Base-by-base conservation (phyloP, 331 rosid genomes). In the Prunus yedoensis region DNA sequence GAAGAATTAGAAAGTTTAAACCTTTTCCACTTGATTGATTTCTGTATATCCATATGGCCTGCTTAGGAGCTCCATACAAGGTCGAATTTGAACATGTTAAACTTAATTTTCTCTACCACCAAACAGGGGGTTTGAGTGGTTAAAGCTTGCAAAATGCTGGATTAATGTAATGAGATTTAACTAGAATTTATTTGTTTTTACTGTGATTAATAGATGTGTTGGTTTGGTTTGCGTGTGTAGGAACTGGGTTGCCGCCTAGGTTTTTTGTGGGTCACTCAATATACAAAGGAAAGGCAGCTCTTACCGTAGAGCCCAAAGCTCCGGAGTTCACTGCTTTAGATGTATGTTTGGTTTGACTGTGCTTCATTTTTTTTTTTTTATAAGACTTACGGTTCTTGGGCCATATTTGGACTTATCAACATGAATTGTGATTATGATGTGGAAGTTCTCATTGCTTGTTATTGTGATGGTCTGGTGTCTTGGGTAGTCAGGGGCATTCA, bases 241-340 rank as follows among this genome's bases (percentile, higher is more conserved):
- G 65, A 67, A 88, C 71, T 78, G 91, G 83, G 69, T 70, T 74
- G 74, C 90, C 91, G 57, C 88, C 97, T 49, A 94, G 82, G 87
- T 89, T 79, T 83, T 95, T 78, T 82, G 99, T 95, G 68, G 90
- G 93, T 68, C 96, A 89, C 84, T 92, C 99, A 7, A 87, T 94
- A 84, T 94, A 92, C 87, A 94, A 94, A 83, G 99, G 99, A 76
- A 94, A 95, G 81, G 94, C 99, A 46, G 97, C 94, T 18, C 96
- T 95, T 59, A 85, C 96, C 3, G 79, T 92, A 49, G 89, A 90
- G 83, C 97, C 99, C 57, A 83, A 83, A 74, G 91, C 96, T 25
- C 99, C 97, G 0, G 97, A 92, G 49, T 95, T 95, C 67, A 78
- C 80, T 1, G 78, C 94, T 4, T 76, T 92, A 21, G 97, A 90